Conservation (phyloP, 805 yeast species). For the Alloascoidea africana region DNA sequence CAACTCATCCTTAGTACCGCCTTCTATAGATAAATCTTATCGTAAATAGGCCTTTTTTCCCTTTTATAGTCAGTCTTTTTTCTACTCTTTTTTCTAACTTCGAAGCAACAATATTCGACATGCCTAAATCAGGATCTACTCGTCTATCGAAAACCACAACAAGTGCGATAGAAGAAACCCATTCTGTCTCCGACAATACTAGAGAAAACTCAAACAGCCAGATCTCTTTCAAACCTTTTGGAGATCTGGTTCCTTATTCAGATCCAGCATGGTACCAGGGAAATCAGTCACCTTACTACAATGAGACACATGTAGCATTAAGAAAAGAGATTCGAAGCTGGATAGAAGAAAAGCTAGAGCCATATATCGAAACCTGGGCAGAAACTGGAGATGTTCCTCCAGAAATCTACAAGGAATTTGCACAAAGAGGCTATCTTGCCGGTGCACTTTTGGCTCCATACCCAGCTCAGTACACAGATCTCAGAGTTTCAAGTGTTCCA, state of each 20-base stretch:
- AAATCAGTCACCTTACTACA: conserved; percentile 20
- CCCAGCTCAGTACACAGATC: conserved; percentile 21
- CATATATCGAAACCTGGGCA: conserved; percentile 28
- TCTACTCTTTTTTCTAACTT: too few relatives aligned
- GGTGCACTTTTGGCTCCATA: conserved; percentile 18
- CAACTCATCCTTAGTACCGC: too few relatives aligned
- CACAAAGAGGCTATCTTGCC: conserved; percentile 23
- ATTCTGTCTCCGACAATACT: too few relatives aligned
- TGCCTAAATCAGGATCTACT: too few relatives aligned
- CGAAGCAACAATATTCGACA: too few relatives aligned
- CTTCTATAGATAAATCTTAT: too few relatives aligned
- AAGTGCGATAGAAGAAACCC: too few relatives aligned
- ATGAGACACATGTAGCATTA: conserved; percentile 23
- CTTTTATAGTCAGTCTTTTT: too few relatives aligned
- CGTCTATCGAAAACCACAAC: too few relatives aligned
- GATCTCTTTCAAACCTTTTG: too few relatives aligned
- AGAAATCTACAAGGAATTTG: conserved; percentile 18
- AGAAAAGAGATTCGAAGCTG: conserved; percentile 23
- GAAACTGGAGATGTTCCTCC: conserved; percentile 18
- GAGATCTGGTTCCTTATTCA: conserved; percentile 20
- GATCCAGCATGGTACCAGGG: conserved; percentile 27
- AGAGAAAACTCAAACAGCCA: too few relatives aligned
- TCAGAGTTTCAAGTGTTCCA: conserved; percentile 20
- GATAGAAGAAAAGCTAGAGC: conserved; percentile 21
- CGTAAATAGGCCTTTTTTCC: too few relatives aligned